phyloP scores from a whole-genome alignment of 2,329 filamentous ascomycete species.

The Camptophora hylomeconis region DNA sequence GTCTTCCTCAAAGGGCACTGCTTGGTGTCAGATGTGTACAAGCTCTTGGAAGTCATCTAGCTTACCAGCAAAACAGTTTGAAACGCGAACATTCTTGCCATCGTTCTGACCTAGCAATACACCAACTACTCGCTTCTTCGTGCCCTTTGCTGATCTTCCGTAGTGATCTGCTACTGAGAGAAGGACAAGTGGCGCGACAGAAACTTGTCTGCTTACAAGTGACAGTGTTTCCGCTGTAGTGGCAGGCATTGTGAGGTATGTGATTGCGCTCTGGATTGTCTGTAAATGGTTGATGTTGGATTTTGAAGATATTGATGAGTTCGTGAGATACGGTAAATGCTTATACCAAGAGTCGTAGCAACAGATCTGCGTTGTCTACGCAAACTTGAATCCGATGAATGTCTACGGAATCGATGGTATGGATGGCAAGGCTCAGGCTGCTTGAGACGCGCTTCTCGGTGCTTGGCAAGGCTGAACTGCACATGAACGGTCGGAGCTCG shows the following conservation, averaged over 20 bases:
- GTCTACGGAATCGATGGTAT: too few species aligned
- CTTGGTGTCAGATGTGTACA: slow-evolving; percentile 7
- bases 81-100: slow-evolving; percentile 89
- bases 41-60: slow-evolving; percentile 6
- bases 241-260: slow-evolving; percentile 60
- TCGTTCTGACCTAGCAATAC: slow-evolving; percentile 92
- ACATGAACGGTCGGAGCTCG: too few species aligned
- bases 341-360: too few species aligned
- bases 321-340: too few species aligned
- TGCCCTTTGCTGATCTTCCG: slow-evolving; percentile 82
- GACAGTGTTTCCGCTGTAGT: slow-evolving; percentile 94
- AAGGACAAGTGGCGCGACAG: slow-evolving; percentile 92
- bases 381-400: too few species aligned
- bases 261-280: slow-evolving; percentile 1
- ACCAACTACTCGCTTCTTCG: slow-evolving; percentile 79
- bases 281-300: too few species aligned
- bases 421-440: too few species aligned
- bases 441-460: too few species aligned
- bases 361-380: too few species aligned
- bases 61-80: slow-evolving; percentile 95
- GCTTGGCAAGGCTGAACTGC: too few species aligned
- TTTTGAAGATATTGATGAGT: too few species aligned
- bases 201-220: slow-evolving; percentile 87
- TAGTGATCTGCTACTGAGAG: slow-evolving; percentile 98
- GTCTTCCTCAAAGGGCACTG: slow-evolving; percentile 97